Evolutionary conservation across 1,284 basidiomycete species (phyloP).

Genomic region (Heterobasidion parviporum): DNA sequence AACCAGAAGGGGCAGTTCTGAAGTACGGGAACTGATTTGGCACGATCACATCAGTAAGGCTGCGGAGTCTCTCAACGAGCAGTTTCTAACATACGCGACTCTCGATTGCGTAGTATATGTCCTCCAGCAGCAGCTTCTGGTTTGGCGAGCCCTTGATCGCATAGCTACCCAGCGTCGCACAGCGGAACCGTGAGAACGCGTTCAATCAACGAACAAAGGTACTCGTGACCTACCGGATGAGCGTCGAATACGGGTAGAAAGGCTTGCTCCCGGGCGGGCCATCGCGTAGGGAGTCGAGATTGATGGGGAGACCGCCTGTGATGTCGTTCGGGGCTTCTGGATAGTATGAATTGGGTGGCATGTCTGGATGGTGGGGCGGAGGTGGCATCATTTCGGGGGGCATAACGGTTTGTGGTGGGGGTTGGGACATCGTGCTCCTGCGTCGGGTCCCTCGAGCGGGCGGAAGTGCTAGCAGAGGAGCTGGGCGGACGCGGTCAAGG

Average conservation of each 20-base stretch:
- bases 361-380: slow-evolving; percentile 15
- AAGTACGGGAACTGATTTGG: slow-evolving; percentile 73
- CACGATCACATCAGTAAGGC: background rate
- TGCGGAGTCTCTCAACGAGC: background rate
- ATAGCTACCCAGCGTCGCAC: slow-evolving; percentile 38
- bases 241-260: slow-evolving; percentile 80
- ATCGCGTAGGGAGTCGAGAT: slow-evolving; percentile 73
- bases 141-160: slow-evolving; percentile 83
- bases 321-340: slow-evolving; percentile 64
- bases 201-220: slow-evolving; percentile 3
- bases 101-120: slow-evolving; percentile 84
- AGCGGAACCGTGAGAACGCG: slow-evolving; percentile 4
- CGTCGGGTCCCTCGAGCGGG: background rate
- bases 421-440: slow-evolving; percentile 23
- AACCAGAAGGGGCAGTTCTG: slow-evolving; percentile 70
- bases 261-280: slow-evolving; percentile 79
- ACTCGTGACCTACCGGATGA: slow-evolving; percentile 56
- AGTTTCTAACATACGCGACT: slow-evolving; percentile 50
- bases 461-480: background rate
- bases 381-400: slow-evolving; percentile 33
- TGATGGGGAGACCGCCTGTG: slow-evolving; percentile 73
- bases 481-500: slow-evolving; percentile 2
- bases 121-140: slow-evolving; percentile 72
- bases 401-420: slow-evolving; percentile 32
- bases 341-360: slow-evolving; percentile 54